These are phyloP conservation scores for Brassica balearica DNA, from an alignment of 441 rosid genomes.

Conservation along the genomic window DNA sequence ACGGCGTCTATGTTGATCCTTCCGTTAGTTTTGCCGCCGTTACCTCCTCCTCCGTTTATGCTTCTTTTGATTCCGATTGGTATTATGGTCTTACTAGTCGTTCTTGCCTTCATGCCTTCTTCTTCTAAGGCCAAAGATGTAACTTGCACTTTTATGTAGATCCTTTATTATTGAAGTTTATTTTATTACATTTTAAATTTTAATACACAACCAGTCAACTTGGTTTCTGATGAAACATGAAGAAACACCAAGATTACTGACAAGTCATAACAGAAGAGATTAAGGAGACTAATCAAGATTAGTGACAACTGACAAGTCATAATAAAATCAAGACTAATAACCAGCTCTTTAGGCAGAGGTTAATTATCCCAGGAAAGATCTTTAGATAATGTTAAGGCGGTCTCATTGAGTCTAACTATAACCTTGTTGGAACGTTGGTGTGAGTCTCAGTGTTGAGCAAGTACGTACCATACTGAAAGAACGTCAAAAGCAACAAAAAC, in stretches of 20 bases:
- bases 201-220: not conserved
- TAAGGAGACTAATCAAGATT: not conserved
- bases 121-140: conserved; percentile 47
- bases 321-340: not conserved
- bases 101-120: conserved; percentile 85
- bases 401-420: too few species aligned
- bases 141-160: conserved; percentile 53
- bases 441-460: too few species aligned
- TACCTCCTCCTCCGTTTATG: conserved; percentile 95
- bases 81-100: conserved; percentile 69
- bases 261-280: too few species aligned
- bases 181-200: not conserved
- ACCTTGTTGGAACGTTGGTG: too few species aligned
- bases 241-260: too few species aligned
- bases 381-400: not conserved
- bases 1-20: conserved; percentile 81
- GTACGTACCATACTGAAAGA: too few species aligned
- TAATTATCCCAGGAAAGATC: not conserved
- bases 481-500: too few species aligned
- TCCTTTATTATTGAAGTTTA: not conserved
- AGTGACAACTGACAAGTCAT: not conserved
- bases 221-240: not conserved
- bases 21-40: conserved; percentile 82
- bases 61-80: conserved; percentile 80
- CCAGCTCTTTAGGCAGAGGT: not conserved